Base-by-base conservation (phyloP, 106 monocot genomes). In the Triglochin maritima region DNA sequence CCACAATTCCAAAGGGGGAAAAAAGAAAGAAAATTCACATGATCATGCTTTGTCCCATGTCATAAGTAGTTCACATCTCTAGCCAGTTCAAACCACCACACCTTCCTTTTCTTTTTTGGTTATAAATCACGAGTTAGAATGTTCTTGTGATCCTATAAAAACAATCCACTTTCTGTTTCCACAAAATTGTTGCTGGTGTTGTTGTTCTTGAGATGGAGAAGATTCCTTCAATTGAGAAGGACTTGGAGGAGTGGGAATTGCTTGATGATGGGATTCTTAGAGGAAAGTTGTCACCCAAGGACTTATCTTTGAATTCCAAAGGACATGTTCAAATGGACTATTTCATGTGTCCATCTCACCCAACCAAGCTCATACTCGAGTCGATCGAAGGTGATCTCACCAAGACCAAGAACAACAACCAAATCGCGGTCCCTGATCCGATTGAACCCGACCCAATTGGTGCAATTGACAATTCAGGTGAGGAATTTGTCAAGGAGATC, bases 191-290 rank as follows among this genome's bases (percentile, higher is more conserved):
- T 29, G 29, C 1, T 29, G 29, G 29, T 29, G 29, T 29, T 29
- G 29, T 29, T 29, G 29, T 64, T 43, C 10, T 11, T 62, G 4
- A 12, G 71, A 79, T 83, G 83, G 79, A 78, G 70, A 76, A 76
- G 47, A 16, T 58, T 56, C 15, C 71, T 50, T 47, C 72, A 47
- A 47, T 78, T 44, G 75, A 79, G 56, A 57, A 77, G 66, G 77
- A 80, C 61, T 17, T 82, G 29, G 82, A 80, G 0, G 86, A 83
- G 57, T 87, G 87, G 87, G 87, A 83, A 66, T 63, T 83, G 56
- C 76, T 87, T 57, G 82, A 80, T 57, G 71, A 77, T 49, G 62
- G 70, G 41, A 77, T 74, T 59, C n/a, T 77, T 43, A 17, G 7
- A 42, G 70, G 76, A 9, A 77, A 81, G 71, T 63, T 10, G 41